Evolutionary conservation across 441 rosid species (phyloP), one percentile per base, ranked within the genome.

Genomic region (Erodium moschatum): DNA sequence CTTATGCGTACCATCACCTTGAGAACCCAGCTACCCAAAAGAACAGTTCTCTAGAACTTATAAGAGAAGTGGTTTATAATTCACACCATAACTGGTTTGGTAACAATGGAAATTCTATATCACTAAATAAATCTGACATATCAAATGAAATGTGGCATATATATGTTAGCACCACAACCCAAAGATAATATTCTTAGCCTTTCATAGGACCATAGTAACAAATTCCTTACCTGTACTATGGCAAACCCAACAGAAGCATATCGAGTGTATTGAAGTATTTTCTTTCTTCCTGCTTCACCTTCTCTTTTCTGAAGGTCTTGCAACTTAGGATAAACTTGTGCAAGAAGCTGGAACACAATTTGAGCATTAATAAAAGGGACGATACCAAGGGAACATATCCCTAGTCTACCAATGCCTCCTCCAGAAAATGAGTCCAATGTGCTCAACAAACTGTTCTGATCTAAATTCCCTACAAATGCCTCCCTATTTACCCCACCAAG

Each of bases 291-390:
- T 0, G 97, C 97, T 85, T 94, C 98, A 11, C 99, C 97, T 88
- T 94, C 99, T 86, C 83, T 84, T 78, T 94, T 94, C 85, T 89
- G 98, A 73, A 94, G 97, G 77, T 94, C 97, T 87, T 91, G 98
- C 81, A 94, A 76, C 82, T 94, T 94, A 19, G 99, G 99, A 81
- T 91, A 84, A 54, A 94, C 75, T 83, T 91, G 97, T 67, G 97
- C 88, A 70, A 94, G 92, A 83, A 94, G 99, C 83, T 94, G 99
- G 79, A 94, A 91, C 74, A 94, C 99, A 67, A 94, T 94, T 75
- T 86, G 94, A 0, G 99, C 97, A 64, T 94, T 94, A 79, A 91
- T 94, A 62, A 91, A 94, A n/a, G 97, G 99, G 70, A 94, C 97
- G 72, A 89, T 91, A 42, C 99, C 99, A 2, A 91, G 96, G 64